Base-by-base conservation (phyloP, 768 basidiomycete genomes). In the Ramaria sp. region DNA sequence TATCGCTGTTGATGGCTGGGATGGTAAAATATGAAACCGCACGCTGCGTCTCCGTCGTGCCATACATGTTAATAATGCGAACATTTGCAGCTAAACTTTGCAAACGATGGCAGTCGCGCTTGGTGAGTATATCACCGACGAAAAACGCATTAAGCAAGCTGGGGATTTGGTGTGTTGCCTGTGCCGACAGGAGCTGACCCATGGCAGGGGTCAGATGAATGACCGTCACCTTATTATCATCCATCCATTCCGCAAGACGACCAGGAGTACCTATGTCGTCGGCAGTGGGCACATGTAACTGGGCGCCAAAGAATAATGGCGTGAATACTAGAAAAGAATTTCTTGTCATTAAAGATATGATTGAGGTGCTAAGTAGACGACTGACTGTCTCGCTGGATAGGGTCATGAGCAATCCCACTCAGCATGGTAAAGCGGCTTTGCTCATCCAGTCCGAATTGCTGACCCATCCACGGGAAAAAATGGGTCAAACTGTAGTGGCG, bases 401-500 rank as follows among this genome's bases (percentile, higher is more conserved):
- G 96, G 71, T 99, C 96, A 65, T 99, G 96, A 12, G 96, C 96
- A 54, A 99, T 99, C 19, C 96, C 96, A 63, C 91, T 94, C 31
- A 99, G 79, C 96, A 99, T 98, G 0, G 96, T 98, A 66, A 96
- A 99, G 69, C 83, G 90, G 60, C 88, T 91, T 31, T 75, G 70
- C 58, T 83, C 75, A 38, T 75, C 73, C 49, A 99, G 71, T 1
- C 79, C 83, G 67, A 98, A 99, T 31, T 83, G 72, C 66, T 91
- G 73, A 20, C 87, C 86, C 96, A 99, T 98, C 96, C 96, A 99
- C 1, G 94, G 94, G 81, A 98, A 98, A 78, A 98, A 99, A 68
- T 98, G 96, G 0, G 96, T 99, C 62, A 99, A 72, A 62, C 88
- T 91, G 71, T 88, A 98, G 68, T 99, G 96, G 46, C 96, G 75